These are phyloP conservation scores for Phytopythium mirpurense DNA, from an alignment of 352 stramenopile genomes.

Conservation along the genomic window DNA sequence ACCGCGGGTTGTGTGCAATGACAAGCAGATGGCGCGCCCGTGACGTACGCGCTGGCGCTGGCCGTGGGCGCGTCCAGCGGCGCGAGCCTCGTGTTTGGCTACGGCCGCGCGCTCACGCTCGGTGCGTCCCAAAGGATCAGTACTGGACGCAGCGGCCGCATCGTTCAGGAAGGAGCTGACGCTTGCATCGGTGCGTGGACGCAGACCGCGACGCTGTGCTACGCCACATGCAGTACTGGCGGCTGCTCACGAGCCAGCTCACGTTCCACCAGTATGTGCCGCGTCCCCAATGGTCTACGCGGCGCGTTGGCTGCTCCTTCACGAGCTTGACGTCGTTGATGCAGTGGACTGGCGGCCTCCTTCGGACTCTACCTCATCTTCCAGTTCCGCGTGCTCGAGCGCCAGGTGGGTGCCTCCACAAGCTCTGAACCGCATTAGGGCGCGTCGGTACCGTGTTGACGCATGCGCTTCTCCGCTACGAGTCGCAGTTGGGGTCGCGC, in stretches of 20 bases:
- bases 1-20: too few relatives aligned
- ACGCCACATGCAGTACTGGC: constrained; percentile 59
- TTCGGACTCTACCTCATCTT: constrained; percentile 84
- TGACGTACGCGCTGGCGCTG: constrained; percentile 76
- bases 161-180: too few relatives aligned
- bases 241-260: constrained; percentile 60
- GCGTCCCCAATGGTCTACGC: too few relatives aligned
- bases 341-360: constrained; percentile 72
- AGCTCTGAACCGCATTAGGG: too few relatives aligned
- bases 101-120: constrained; percentile 40
- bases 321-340: too few relatives aligned
- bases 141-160: not conserved
- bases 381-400: constrained; percentile 80
- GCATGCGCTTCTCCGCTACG: not conserved
- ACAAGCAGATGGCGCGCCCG: constrained; percentile 70
- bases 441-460: too few relatives aligned
- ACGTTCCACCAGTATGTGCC: constrained; percentile 56
- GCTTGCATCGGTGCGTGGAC: not conserved
- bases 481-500: constrained; percentile 65
- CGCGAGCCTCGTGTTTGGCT: constrained; percentile 57
- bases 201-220: constrained; percentile 57
- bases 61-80: constrained; percentile 61
- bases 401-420: constrained; percentile 25
- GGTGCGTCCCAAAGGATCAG: constrained; percentile 13
- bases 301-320: too few relatives aligned